phyloP scores from a whole-genome alignment of 106 monocot genomes.

The Dendrobium catenatum region DNA sequence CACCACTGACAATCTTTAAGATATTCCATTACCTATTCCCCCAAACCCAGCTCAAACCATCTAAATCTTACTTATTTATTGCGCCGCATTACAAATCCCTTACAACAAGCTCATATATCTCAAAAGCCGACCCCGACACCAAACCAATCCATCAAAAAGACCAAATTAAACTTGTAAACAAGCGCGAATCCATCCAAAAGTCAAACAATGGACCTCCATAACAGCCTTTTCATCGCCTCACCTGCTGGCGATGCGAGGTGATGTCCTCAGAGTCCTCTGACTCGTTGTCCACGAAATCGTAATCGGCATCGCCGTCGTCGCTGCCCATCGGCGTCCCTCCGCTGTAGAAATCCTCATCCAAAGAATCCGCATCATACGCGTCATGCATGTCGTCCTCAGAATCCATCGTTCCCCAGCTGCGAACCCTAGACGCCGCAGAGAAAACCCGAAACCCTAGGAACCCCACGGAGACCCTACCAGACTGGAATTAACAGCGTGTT shows the following conservation, averaged over 20 bases:
- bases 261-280: slow-evolving; percentile 27
- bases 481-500: neutral
- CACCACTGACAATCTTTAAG: neutral
- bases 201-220: neutral
- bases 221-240: slow-evolving; percentile 12
- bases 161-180: neutral
- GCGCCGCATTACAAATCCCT: neutral
- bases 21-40: neutral
- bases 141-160: neutral
- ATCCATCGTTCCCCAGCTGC: slow-evolving; percentile 39
- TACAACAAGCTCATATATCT: neutral
- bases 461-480: neutral
- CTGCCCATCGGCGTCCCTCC: slow-evolving; percentile 57
- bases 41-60: neutral
- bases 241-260: slow-evolving; percentile 60
- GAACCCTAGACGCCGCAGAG: neutral
- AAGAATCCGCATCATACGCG: slow-evolving; percentile 60
- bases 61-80: neutral
- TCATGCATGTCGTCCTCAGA: slow-evolving; percentile 89
- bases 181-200: neutral
- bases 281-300: slow-evolving; percentile 51
- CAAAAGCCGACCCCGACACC: neutral
- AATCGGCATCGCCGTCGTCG: slow-evolving; percentile 53
- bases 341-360: slow-evolving; percentile 80
- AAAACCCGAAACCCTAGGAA: neutral